Evolutionary conservation across 805 yeast genomes (phyloP).

Genomic region (Yarrowia sp.): DNA sequence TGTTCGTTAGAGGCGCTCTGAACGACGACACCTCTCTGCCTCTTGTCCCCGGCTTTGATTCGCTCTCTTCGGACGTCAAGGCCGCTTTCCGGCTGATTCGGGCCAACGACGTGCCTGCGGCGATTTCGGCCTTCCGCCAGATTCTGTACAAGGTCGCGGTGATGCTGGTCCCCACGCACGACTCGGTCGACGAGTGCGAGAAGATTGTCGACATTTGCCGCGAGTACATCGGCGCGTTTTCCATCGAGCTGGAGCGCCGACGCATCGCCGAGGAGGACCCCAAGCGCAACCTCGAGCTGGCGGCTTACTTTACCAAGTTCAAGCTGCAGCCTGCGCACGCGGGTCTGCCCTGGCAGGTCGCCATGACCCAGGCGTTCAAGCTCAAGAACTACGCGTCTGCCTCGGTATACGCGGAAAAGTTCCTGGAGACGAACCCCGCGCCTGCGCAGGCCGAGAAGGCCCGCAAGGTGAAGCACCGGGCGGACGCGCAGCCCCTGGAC

Average conservation of each 20-base stretch:
- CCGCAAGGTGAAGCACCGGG: conserved; percentile 69
- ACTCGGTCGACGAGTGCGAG: conserved; percentile 71
- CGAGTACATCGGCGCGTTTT: conserved; percentile 88
- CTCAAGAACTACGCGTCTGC: conserved; percentile 86
- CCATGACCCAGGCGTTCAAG: conserved; percentile 89
- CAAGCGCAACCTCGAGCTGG: conserved; percentile 87
- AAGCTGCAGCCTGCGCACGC: conserved; percentile 79
- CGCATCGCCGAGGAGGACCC: conserved; percentile 62
- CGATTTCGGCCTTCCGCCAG: conserved; percentile 74
- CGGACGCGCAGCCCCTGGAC: conserved; percentile 80
- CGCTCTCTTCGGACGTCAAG: conserved; percentile 57
- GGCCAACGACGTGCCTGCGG: conserved; percentile 76
- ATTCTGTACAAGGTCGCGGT: conserved; percentile 75
- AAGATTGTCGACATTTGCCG: conserved; percentile 72
- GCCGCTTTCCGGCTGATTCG: conserved; percentile 82
- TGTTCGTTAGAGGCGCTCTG: conserved; percentile 57
- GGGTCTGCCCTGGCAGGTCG: conserved; percentile 86
- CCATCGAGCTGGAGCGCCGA: conserved; percentile 89
- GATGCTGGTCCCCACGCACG: conserved; percentile 65
- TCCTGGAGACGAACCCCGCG: conserved; percentile 46
- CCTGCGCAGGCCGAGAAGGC: conserved; percentile 77
- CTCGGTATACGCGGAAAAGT: conserved; percentile 82
- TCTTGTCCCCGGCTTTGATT: conserved; percentile 67
- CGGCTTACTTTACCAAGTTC: conserved; percentile 90
- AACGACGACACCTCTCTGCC: conserved; percentile 65